Base-by-base conservation (phyloP, 805 yeast species). In the Candida hispaniensis region DNA sequence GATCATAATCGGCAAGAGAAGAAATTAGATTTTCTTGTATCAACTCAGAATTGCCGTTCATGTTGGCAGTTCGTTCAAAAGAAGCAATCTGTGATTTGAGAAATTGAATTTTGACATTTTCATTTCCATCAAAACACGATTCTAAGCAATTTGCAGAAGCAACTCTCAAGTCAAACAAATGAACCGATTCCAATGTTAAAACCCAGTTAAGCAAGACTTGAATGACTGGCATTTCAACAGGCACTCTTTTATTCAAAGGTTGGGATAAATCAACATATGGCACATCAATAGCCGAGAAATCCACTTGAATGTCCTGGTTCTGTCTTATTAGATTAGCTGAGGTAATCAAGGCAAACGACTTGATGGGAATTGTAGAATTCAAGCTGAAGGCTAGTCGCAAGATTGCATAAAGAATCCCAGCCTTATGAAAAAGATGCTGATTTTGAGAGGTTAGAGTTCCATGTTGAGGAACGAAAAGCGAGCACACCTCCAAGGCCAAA, bases 211-310 rank as follows among this genome's bases (percentile, higher is more conserved):
- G 49, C 32, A 91, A 60, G 0, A 93, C 83, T 17, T 67, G 63
- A 0, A 78, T 64, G 0, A 81, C 93, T 0, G 96, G 88, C 2
- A 82, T 56, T 1, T 69, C 42, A 16, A 44, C 48, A 4, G 52
- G 60, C 33, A 47, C 55, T 4, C 45, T 40, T 22, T 51, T 58
- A 5, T 46, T 45, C 2, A 51, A 45, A 0, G 75, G 73, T 35
- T 71, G 48, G 4, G 76, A 63, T 7, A 94, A 83, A 49, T 83
- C 96, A 38, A 86, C 64, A 50, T 77, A 82, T 0, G 98, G 98
- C 6, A 91, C 95, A 54, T 91, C 97, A 9, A 88, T 75, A 38
- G 73, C 74, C 1, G 83, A 66, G 47, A 88, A 78, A 40, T 72
- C 72, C 9, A 60, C 58, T 54, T 91, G 98, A 19, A 79, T 67